Percentiles rank a stretch among this genome's conserved stretches.
Conservation (phyloP, 169 alveolate species). For the Cryptosporidium parvum region DNA sequence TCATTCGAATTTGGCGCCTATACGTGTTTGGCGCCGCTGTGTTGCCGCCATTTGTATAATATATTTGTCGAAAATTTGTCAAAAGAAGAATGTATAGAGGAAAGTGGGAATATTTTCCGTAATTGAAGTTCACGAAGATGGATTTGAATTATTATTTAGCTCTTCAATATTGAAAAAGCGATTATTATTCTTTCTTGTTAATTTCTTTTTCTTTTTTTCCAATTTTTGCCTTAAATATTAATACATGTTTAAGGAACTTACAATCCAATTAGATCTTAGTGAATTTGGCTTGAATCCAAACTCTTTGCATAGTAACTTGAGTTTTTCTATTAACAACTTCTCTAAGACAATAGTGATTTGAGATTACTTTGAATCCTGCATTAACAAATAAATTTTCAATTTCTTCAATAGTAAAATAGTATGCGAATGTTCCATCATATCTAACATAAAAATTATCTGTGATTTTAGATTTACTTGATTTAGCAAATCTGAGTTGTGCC, state of each 20-base stretch:
- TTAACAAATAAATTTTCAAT: constrained; percentile 79
- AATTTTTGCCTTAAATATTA: not conserved
- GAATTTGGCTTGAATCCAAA: constrained; percentile 89
- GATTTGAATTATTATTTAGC: no score
- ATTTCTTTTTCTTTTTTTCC: not conserved
- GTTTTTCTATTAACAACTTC: constrained; percentile 84
- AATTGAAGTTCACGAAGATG: no score
- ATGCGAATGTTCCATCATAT: constrained; percentile 91
- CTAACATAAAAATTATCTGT: constrained; percentile 92
- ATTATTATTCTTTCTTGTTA: no score
- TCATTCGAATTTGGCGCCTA: no score
- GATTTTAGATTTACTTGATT: constrained; percentile 87
- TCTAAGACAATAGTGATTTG: constrained; percentile 81
- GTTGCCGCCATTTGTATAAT: no score
- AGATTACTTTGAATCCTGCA: constrained; percentile 80
- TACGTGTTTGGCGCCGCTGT: no score
- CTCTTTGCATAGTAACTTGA: constrained; percentile 85
- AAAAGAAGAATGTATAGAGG: no score
- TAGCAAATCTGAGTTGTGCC: constrained; percentile 90
- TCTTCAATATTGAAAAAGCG: not conserved
- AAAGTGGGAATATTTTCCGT: no score
- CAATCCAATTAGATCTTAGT: constrained; percentile 18
- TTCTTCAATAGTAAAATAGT: constrained; percentile 88
- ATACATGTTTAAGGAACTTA: not conserved
- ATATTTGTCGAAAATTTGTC: no score